A percentile compares a stretch with the other conserved stretches of the same genome.
phyloP scores from a whole-genome alignment of 495 filamentous ascomycete genomes.

The Pyrenula aspistea region DNA sequence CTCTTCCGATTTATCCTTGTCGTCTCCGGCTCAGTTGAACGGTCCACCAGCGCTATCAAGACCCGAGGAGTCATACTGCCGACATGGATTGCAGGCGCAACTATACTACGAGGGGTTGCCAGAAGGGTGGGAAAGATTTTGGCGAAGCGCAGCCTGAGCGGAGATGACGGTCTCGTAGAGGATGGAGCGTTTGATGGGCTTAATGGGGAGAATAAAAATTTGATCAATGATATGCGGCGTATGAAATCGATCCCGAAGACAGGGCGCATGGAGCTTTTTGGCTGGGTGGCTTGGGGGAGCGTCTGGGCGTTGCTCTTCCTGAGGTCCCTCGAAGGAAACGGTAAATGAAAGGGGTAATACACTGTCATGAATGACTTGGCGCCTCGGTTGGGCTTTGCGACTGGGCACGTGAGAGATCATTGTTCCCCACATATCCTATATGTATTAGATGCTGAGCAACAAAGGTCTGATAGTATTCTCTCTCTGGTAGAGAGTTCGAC shows the following conservation, averaged over 20 bases:
- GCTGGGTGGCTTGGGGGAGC: not conserved
- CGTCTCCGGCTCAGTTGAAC: not conserved
- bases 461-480: too few species aligned
- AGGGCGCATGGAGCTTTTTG: not conserved
- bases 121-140: not conserved
- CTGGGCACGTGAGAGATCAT: too few species aligned
- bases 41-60: not conserved
- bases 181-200: not conserved
- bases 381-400: too few species aligned
- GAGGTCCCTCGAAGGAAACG: not conserved
- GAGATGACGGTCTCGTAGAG: not conserved
- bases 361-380: too few species aligned
- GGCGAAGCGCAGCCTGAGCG: not conserved
- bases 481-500: too few species aligned
- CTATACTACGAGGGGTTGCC: not conserved
- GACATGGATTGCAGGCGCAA: not conserved
- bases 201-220: not conserved
- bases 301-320: not conserved
- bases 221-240: too few species aligned
- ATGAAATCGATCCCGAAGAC: not conserved
- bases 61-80: not conserved
- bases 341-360: not conserved
- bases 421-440: too few species aligned
- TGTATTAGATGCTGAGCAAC: too few species aligned
- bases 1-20: not conserved